Base-by-base conservation (phyloP, 768 basidiomycete genomes). In the Leccinum uliginosum region DNA sequence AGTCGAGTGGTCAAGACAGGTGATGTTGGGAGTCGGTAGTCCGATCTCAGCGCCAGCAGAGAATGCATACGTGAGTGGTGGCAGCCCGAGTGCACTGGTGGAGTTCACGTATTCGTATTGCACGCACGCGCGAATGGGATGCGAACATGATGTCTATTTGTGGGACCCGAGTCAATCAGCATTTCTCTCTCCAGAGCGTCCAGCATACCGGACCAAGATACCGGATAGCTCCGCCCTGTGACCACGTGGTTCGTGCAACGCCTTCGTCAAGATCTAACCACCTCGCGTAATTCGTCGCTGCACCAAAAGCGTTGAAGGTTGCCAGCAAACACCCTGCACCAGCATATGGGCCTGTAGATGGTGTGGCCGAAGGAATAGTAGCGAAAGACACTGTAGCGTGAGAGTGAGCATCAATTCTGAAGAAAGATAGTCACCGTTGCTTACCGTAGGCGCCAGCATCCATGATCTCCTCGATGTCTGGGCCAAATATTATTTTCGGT, bases 201-300 rank as follows among this genome's bases (percentile, higher is more conserved):
- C 17, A 0, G 32, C 54, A n/a, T n/a, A n/a, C n/a, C n/a, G n/a
- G n/a, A n/a, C n/a, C n/a, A n/a, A n/a, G n/a, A 66, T 48, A 85
- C 87, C 88, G 78, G 52, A 73, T 67, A 47, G 65, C 67, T 23
- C 74, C 75, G 26, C 67, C 74, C 63, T 86, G 82, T 1, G 78
- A 78, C 88, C 89, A 90, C 1, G 73, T 73, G 0, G 86, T 83
- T 29, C 78, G 76, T 8, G 80, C 76, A 32, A 86, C 69, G 2
- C 77, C 86, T 57, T 80, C 71, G 58, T 90, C 87, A 29, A 91
- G 72, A 59, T 91, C 87, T 30, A 91, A 74, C 82, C 84, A 89
- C 24, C 89, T 79, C 24, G 69, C 75, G 63, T 85, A 89, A 59
- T 80, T 73, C 2, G 67, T 62, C 11, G 65, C 60, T 5, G 51